Conservation (phyloP, 2,329 filamentous ascomycete species). For the Magnaporthiopsis rhizophila region DNA sequence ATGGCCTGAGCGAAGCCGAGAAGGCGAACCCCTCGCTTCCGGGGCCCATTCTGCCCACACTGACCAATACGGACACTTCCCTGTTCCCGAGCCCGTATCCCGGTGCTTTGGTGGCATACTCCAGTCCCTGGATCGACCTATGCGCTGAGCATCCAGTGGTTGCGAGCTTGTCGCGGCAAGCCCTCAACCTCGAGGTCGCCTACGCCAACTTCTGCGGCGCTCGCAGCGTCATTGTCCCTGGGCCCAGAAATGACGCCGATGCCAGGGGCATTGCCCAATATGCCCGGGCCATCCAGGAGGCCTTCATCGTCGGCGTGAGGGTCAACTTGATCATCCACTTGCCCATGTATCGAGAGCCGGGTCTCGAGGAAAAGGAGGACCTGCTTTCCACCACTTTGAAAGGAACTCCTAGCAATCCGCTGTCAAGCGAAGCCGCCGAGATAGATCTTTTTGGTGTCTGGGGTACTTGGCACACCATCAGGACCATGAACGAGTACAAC, state of each 20-base stretch:
- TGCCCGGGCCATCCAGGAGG: slow-evolving; percentile 75
- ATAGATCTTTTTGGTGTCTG: slow-evolving; percentile 72
- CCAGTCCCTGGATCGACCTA: slow-evolving; percentile 90
- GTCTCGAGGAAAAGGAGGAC: slow-evolving; percentile 42
- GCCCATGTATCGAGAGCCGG: slow-evolving; percentile 71
- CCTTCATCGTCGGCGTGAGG: slow-evolving; percentile 64
- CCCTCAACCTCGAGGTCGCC: slow-evolving; percentile 81
- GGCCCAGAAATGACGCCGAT: slow-evolving; percentile 52
- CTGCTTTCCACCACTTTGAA: slow-evolving; percentile 39
- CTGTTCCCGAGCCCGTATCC: slow-evolving; percentile 61
- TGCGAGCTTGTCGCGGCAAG: slow-evolving; percentile 78
- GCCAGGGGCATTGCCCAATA: slow-evolving; percentile 61
- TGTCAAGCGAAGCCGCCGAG: slow-evolving; percentile 31
- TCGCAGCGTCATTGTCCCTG: slow-evolving; percentile 72
- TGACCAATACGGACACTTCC: slow-evolving; percentile 73
- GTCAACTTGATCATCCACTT: slow-evolving; percentile 74
- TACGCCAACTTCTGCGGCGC: slow-evolving; percentile 95
- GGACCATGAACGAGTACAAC: slow-evolving; percentile 79
- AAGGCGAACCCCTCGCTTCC: slow-evolving; percentile 38
- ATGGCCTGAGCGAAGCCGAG: slow-evolving; percentile 25
- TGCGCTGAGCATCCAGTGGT: slow-evolving; percentile 76
- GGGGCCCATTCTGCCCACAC: slow-evolving; percentile 53
- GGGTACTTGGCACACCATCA: slow-evolving; percentile 90
- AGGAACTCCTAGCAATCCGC: slow-evolving; percentile 16
- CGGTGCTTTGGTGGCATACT: slow-evolving; percentile 66